Evolutionary conservation across 371 early-diverging fungal genomes (phyloP), one percentile per base, ranked within the genome.

Genomic region (Syncephalastrum contaminatum): DNA sequence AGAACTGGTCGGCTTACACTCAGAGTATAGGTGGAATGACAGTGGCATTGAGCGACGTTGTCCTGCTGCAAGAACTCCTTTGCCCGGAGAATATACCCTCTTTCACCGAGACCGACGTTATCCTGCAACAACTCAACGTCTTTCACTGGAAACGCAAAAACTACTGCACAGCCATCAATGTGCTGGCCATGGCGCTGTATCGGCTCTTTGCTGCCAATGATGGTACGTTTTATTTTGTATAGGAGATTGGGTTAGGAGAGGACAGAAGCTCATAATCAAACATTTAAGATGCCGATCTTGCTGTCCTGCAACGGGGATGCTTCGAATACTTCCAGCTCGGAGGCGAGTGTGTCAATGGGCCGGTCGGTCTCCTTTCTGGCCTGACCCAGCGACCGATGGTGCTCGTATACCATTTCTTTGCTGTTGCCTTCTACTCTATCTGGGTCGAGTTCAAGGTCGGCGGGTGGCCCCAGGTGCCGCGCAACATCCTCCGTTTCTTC

Each of bases 141-240:
- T 78, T 88, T 67, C 86, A 93, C 59, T 94, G 91, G 92, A 66
- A 74, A 51, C 77, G 96, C n/a, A 93, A 93, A 67, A 60, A 58
- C 2, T 77, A 83, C 44, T 82, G 89, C 47, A 73, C 88, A 1
- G 89, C 87, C 1, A 88, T 97, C 59, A 97, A 97, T 57, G 88
- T 94, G 18, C 74, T 97, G 12, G 95, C 97, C 19, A 86, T 90
- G 65, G 93, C 96, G 7, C 71, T 97, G 19, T 94, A 97, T 56
- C 64, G 82, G 4, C 70, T 97, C 30, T 96, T 97, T 75, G 85
- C 95, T 2, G 94, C 76, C 8, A 91, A 12, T 46, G 73, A 78
- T 45, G 71, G 84, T 83, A 62, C 59, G 18, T 43, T 21, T 54
- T 10, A 8, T 30, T 30, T 6, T 30, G 36, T 30, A 30, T 30